phyloP scores from a whole-genome alignment of 148 eudicot species.

The Dysphania ambrosioides region DNA sequence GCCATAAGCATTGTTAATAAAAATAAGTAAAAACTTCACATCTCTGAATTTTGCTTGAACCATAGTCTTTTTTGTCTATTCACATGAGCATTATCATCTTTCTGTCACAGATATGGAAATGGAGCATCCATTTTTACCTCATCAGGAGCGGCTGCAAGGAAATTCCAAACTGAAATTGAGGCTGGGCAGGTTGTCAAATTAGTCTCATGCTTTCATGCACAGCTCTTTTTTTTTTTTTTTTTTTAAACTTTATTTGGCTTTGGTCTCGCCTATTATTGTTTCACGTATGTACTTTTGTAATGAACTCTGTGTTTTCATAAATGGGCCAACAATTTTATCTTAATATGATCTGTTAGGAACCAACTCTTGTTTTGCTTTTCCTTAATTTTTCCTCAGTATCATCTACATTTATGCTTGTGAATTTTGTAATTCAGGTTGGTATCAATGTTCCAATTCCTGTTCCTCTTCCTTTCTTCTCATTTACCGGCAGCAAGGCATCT shows the following conservation, averaged over 20 bases:
- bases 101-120: slow-evolving; percentile 69
- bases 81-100: neutral
- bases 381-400: neutral
- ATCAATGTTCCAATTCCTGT: slow-evolving; percentile 97
- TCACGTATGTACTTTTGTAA: neutral
- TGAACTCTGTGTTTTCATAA: neutral
- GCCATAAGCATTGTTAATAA: slow-evolving; percentile 77
- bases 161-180: slow-evolving; percentile 90
- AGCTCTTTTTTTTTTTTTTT: neutral
- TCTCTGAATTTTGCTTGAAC: neutral
- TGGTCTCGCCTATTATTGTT: neutral
- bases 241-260: neutral
- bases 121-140: slow-evolving; percentile 94
- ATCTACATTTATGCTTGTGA: neutral
- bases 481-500: slow-evolving; percentile 94
- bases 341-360: neutral
- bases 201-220: neutral
- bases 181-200: slow-evolving; percentile 77
- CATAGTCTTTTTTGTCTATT: slow-evolving; percentile 6
- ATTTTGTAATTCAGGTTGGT: slow-evolving; percentile 61
- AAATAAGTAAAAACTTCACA: slow-evolving; percentile 52
- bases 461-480: slow-evolving; percentile 93
- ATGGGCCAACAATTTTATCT: neutral
- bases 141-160: slow-evolving; percentile 92
- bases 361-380: neutral